phyloP scores from a whole-genome alignment of 352 stramenopile species.

The Thraustochytrium striatum region DNA sequence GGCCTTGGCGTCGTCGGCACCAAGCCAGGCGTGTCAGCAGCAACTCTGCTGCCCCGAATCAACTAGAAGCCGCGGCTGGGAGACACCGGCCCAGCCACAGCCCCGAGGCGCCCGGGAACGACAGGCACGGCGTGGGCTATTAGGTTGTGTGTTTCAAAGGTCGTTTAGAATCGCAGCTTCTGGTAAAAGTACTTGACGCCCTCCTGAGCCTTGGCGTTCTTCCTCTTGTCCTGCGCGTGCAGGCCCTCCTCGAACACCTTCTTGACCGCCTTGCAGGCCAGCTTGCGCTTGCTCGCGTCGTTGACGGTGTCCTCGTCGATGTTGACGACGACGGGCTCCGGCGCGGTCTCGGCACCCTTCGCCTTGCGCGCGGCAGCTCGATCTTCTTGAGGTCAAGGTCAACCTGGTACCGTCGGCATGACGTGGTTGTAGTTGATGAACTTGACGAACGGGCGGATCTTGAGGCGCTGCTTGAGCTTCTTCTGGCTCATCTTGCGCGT shows the following conservation, averaged over 20 bases:
- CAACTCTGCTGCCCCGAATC: no score
- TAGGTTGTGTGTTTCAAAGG: slow-evolving; percentile 2
- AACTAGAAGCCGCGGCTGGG: no score
- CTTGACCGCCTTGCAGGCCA: slow-evolving; percentile 97
- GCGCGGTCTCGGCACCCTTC: slow-evolving; percentile 55
- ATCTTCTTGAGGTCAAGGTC: slow-evolving; percentile 99
- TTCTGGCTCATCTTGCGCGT: slow-evolving; percentile 90
- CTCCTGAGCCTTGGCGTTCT: slow-evolving; percentile 89
- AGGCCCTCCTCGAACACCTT: slow-evolving; percentile 98
- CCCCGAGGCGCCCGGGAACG: no score
- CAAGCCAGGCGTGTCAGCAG: no score
- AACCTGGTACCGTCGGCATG: slow-evolving; percentile 98
- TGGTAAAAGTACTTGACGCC: slow-evolving; percentile 98
- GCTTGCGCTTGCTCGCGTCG: slow-evolving; percentile 72
- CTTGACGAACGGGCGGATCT: slow-evolving; percentile 99
- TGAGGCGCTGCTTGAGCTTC: slow-evolving; percentile 94
- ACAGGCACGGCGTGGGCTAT: no score
- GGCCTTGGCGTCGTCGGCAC: no score
- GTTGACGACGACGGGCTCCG: slow-evolving; percentile 51
- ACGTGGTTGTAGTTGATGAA: slow-evolving; percentile 99
- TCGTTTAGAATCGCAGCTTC: slow-evolving; percentile 96
- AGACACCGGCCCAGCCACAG: no score
- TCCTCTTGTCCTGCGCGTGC: slow-evolving; percentile 88
- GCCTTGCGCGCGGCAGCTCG: slow-evolving; percentile 72
- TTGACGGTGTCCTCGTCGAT: slow-evolving; percentile 76